phyloP scores from a whole-genome alignment of 352 stramenopile genomes.

The Globisporangium cystogenes region DNA sequence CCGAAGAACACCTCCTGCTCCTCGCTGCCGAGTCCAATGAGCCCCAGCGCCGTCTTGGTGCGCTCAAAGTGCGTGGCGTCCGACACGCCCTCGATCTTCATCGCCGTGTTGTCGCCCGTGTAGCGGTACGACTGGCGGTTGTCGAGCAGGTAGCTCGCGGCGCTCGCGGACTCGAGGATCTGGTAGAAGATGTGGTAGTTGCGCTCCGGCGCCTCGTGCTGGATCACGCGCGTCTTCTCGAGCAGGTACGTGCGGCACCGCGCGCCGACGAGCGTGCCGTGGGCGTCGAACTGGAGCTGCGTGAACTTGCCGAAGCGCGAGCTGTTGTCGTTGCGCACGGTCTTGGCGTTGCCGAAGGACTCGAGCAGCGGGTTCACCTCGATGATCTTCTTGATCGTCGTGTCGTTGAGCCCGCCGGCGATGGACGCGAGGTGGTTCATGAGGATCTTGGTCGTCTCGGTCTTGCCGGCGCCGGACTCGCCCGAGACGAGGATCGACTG shows the following conservation, averaged over 20 bases:
- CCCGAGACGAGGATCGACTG: constrained; percentile 86
- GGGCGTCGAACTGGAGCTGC: constrained; percentile 46
- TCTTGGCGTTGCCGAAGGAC: constrained; percentile 75
- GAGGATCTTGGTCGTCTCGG: constrained; percentile 87
- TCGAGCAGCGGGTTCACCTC: constrained; percentile 82
- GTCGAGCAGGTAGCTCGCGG: constrained; percentile 54
- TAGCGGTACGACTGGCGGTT: constrained; percentile 50
- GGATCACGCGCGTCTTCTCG: constrained; percentile 96
- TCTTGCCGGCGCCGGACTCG: constrained; percentile 85
- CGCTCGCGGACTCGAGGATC: constrained; percentile 11
- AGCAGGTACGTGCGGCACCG: constrained; percentile 96
- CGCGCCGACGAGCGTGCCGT: constrained; percentile 85
- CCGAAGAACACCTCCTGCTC: constrained; percentile 91
- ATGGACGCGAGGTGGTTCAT: constrained; percentile 84
- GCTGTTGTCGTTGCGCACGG: constrained; percentile 45
- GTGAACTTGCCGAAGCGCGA: constrained; percentile 50
- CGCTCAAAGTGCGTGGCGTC: constrained; percentile 74
- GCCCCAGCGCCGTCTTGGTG: constrained; percentile 67
- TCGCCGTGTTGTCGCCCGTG: constrained; percentile 51
- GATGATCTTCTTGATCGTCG: constrained; percentile 79
- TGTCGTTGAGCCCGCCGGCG: constrained; percentile 57
- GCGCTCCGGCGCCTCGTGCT: constrained; percentile 89
- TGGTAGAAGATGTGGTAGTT: constrained; percentile 99
- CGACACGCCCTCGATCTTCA: constrained; percentile 70
- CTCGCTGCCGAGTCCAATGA: constrained; percentile 79